A percentile compares a stretch with the other conserved stretches of the same genome.
These are phyloP conservation scores for Aspergillus carbonarius DNA, from an alignment of 2,329 filamentous ascomycete genomes.

Conservation along the genomic window DNA sequence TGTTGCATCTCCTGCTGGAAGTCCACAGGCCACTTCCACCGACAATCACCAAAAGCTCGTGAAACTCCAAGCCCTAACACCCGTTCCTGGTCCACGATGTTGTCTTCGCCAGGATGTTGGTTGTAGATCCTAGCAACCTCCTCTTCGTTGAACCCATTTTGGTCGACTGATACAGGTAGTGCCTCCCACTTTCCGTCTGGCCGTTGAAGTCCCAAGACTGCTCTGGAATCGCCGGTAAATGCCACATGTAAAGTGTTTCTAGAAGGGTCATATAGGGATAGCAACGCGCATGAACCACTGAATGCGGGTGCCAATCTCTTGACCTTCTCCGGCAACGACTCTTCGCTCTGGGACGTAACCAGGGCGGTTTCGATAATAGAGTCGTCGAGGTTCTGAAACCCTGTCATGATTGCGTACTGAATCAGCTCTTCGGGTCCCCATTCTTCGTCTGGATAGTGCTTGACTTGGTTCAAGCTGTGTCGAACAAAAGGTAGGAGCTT, in stretches of 20 bases:
- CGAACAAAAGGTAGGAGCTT: constrained; percentile 24
- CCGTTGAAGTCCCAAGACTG: constrained; percentile 55
- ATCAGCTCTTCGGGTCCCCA: constrained; percentile 11
- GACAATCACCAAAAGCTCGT: constrained; percentile 66
- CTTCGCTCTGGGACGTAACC: constrained; percentile 15
- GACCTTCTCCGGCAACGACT: constrained; percentile 22
- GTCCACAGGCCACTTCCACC: constrained; percentile 65
- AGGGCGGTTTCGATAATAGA: constrained; percentile 25
- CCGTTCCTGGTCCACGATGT: constrained; percentile 58
- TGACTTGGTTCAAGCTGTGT: constrained; percentile 16
- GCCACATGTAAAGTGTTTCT: constrained; percentile 60
- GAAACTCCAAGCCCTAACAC: constrained; percentile 63
- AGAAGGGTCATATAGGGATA: constrained; percentile 61
- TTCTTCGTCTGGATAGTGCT: constrained; percentile 2
- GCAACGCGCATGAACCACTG: constrained; percentile 62
- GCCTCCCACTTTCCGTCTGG: constrained; percentile 51
- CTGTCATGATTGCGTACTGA: constrained; percentile 23
- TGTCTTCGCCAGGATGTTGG: constrained; percentile 63
- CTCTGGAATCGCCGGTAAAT: constrained; percentile 66
- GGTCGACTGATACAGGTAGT: constrained; percentile 61
- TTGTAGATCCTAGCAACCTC: constrained; percentile 57
- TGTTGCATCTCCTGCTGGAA: constrained; percentile 43
- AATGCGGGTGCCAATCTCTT: constrained; percentile 31
- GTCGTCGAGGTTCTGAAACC: constrained; percentile 26
- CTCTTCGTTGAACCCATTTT: constrained; percentile 62